A percentile compares a stretch with the other conserved stretches of the same genome.
Evolutionary conservation across 345 rosid genomes (phyloP).

Genomic region (Gynandropsis gynandra): DNA sequence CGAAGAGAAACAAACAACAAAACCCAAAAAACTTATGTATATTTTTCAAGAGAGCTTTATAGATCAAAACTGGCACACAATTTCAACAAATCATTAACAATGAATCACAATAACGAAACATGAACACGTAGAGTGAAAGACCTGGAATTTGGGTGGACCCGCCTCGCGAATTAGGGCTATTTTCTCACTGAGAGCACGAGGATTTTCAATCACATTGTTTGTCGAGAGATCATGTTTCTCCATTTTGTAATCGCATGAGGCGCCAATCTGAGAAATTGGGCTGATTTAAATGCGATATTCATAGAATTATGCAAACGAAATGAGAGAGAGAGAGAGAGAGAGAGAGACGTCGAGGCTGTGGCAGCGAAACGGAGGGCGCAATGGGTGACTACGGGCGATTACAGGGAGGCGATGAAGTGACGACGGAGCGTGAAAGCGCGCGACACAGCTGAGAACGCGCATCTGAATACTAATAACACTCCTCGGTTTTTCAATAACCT

Average conservation of each 20-base stretch:
- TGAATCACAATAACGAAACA: background rate
- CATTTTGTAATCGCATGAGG: conserved; percentile 21
- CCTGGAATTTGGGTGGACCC: conserved; percentile 82
- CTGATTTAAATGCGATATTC: background rate
- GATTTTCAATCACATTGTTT: conserved; percentile 35
- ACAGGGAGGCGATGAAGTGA: background rate
- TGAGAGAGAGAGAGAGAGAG: background rate
- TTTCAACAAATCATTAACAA: background rate
- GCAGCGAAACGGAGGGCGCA: conserved; percentile 6
- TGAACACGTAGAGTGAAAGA: conserved; percentile 16
- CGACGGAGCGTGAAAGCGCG: conserved; percentile 25
- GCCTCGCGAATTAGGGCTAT: conserved; percentile 46
- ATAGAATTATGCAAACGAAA: background rate
- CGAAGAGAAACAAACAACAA: background rate
- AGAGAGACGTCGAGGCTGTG: conserved; percentile 4
- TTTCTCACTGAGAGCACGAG: conserved; percentile 38
- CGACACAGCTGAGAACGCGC: conserved; percentile 3
- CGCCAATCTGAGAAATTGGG: conserved; percentile 18
- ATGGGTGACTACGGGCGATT: conserved; percentile 4
- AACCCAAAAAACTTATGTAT: background rate
- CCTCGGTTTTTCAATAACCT: too few species aligned
- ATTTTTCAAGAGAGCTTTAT: background rate
- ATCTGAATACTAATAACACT: background rate
- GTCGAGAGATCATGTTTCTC: conserved; percentile 27
- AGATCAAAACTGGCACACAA: background rate